Evolutionary conservation across 106 monocot species (phyloP).

Genomic region (Dioscorea dumetorum): DNA sequence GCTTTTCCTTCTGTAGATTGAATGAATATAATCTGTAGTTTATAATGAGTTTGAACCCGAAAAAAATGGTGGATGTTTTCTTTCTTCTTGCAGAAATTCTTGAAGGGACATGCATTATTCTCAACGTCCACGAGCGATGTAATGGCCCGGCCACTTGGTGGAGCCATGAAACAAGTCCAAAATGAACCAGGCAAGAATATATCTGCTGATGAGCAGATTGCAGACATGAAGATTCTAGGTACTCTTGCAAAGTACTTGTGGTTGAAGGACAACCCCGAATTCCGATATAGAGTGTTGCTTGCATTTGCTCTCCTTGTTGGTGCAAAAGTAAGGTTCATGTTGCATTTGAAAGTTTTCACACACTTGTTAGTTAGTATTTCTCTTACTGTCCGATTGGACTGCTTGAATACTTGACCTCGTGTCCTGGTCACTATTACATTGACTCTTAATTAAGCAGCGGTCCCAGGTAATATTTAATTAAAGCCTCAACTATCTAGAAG

Average conservation of each 20-base stretch:
- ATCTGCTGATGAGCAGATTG: conserved; percentile 46
- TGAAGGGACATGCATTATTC: conserved; percentile 41
- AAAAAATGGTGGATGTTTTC: too few relatives aligned
- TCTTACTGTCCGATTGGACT: background rate
- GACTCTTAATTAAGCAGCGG: too few relatives aligned
- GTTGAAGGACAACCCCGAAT: conserved; percentile 74
- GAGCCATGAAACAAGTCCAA: conserved; percentile 29
- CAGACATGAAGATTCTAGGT: conserved; percentile 59
- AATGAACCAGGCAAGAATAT: conserved; percentile 30
- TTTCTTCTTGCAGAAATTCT: conserved; percentile 25
- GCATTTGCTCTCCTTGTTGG: conserved; percentile 80
- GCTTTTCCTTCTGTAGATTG: too few relatives aligned
- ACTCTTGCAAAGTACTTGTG: conserved; percentile 75
- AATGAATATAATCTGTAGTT: too few relatives aligned
- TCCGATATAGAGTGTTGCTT: conserved; percentile 56
- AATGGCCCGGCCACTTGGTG: conserved; percentile 13
- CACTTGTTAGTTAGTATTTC: background rate
- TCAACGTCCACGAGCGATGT: conserved; percentile 55
- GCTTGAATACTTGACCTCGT: background rate
- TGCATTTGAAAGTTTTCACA: background rate
- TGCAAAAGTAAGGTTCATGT: conserved; percentile 59
- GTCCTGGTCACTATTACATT: background rate
- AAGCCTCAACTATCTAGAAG: too few relatives aligned
- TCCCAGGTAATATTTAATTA: too few relatives aligned
- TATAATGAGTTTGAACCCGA: too few relatives aligned